Evolutionary conservation across 2,329 filamentous ascomycete species (phyloP), one percentile per base, ranked within the genome.

Genomic region (Pseudocercospora pini-densiflorae): DNA sequence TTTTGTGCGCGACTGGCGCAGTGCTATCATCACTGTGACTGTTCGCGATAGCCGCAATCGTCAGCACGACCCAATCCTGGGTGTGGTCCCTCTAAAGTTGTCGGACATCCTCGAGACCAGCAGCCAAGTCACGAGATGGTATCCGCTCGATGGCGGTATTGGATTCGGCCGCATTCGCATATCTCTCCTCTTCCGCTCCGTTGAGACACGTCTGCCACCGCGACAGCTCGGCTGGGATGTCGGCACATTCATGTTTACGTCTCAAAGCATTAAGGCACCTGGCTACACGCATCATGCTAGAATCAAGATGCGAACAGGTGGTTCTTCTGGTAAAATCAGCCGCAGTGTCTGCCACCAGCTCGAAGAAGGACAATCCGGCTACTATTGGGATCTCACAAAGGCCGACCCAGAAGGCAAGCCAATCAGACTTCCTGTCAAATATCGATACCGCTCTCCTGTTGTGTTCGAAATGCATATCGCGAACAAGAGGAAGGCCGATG

Each of bases 1-100:
- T 12, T 98, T 98, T 73, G 83, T 98, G 31, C 90, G 94, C 23
- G 94, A 99, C 76, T 99, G 95, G 95, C 87, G 93, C 69, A 95
- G 92, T 19, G 86, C 88, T 54, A 91, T 97, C 64, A 86, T 97
- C 62, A 97, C 94, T 0, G 85, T 98, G 59, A 92, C 92, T 0
- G 93, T 97, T 16, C 90, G 95, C 27, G 94, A 98, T 77, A 89
- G 91, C 10, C 89, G 94, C 36, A 92, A 97, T 78, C 87, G 94
- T 62, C 90, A 99, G 79, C 94, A 98, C 73, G 95, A 98, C 71
- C 94, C 95, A 0, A 93, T 99, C 67, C 88, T 98, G 33, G 95
- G 95, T 47, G 91, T 98, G 4, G 91, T 98, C 1, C 93, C 94
- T 0, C 82, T 99, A 66, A 95, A 93, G 77, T 79, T 98, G 0